Percentiles rank a stretch among this genome's conserved stretches.
Conservation (phyloP, 2,329 filamentous ascomycete species). For the Talaromyces sp. region DNA sequence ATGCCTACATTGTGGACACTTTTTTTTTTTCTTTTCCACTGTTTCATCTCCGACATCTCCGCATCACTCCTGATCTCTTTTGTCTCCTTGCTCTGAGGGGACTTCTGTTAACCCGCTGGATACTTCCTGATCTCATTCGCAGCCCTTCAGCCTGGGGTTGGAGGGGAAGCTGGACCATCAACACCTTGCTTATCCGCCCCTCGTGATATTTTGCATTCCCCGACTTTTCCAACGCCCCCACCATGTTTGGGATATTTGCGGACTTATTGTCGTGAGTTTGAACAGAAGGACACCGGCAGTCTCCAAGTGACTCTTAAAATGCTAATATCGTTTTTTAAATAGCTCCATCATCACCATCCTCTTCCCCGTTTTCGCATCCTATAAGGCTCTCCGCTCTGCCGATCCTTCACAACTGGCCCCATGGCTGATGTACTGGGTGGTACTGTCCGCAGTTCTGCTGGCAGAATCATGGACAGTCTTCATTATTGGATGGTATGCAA, state of each 20-base stretch:
- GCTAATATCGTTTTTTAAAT: slow-evolving; percentile 20
- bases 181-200: slow-evolving; percentile 7
- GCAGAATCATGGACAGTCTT: slow-evolving; percentile 87
- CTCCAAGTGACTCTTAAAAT: background rate
- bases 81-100: background rate
- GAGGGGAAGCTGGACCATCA: slow-evolving; percentile 9
- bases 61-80: background rate
- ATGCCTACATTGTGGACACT: slow-evolving; percentile 11
- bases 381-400: slow-evolving; percentile 93
- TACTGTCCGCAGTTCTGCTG: slow-evolving; percentile 77
- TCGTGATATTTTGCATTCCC: slow-evolving; percentile 7
- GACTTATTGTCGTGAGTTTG: slow-evolving; percentile 72
- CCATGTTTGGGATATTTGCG: slow-evolving; percentile 77
- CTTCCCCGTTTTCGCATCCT: slow-evolving; percentile 94
- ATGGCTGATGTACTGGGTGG: slow-evolving; percentile 99
- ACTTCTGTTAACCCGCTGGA: background rate
- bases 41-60: background rate
- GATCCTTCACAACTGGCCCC: slow-evolving; percentile 87
- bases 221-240: slow-evolving; percentile 19
- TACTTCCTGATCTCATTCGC: background rate
- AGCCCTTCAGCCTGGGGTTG: slow-evolving; percentile 10
- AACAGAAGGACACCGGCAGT: background rate
- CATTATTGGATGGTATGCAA: slow-evolving; percentile 73
- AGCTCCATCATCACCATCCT: slow-evolving; percentile 87
- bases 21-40: background rate